These are phyloP conservation scores for Sambucus nigra DNA, from an alignment of 129 eudicot species.

Conservation along the genomic window DNA sequence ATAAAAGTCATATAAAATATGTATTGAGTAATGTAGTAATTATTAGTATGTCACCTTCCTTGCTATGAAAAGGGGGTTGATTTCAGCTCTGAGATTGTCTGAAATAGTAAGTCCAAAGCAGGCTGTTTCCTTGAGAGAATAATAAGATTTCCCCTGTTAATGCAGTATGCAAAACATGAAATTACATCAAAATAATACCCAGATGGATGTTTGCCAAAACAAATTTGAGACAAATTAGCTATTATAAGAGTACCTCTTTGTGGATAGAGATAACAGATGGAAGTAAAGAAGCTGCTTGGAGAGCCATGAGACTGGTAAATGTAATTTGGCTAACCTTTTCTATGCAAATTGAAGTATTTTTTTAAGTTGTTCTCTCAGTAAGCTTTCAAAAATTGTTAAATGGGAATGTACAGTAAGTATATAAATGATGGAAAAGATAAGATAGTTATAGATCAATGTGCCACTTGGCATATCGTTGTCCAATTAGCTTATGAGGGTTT, in stretches of 20 bases:
- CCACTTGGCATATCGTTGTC: constrained; percentile 19
- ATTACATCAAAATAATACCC: no score
- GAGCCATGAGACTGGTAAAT: constrained; percentile 48
- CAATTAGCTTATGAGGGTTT: constrained; percentile 36
- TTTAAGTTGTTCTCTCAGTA: neutral
- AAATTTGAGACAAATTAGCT: neutral
- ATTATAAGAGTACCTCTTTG: constrained; percentile 45
- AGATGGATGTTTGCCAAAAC: neutral
- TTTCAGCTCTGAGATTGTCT: constrained; percentile 38
- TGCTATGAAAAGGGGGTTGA: constrained; percentile 27
- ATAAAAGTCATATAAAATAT: no score
- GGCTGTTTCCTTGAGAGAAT: constrained; percentile 37
- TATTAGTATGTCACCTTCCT: constrained; percentile 52
- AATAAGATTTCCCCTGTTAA: constrained; percentile 50
- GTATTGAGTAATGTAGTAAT: no score
- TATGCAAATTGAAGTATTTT: no score
- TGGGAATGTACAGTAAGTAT: neutral
- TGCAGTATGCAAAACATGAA: neutral
- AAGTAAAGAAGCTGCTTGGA: constrained; percentile 62
- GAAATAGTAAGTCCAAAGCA: constrained; percentile 46
- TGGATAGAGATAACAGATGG: constrained; percentile 51
- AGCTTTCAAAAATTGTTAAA: constrained; percentile 1
- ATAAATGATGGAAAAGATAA: constrained; percentile 32
- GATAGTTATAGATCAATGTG: constrained; percentile 24
- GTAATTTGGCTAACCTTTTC: neutral